A percentile compares a stretch with the other conserved stretches of the same genome.
phyloP scores from a whole-genome alignment of 164 flowering plant genomes.

The Liquidambar formosana region DNA sequence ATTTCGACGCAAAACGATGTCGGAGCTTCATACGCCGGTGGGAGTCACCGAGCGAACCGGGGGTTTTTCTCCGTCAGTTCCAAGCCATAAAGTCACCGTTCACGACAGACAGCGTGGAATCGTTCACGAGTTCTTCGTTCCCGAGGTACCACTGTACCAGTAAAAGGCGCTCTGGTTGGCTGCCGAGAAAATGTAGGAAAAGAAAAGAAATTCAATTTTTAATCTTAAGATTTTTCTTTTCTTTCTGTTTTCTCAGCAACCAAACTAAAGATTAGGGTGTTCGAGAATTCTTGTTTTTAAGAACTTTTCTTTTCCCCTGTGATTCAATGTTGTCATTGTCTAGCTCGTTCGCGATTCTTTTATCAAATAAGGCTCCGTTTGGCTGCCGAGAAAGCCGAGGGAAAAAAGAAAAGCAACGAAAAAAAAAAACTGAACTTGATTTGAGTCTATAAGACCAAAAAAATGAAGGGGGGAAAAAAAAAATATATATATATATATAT shows the following conservation, averaged over 20 bases:
- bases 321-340: too few species aligned
- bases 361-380: too few species aligned
- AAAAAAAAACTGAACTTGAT: too few species aligned
- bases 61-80: slow-evolving; percentile 28
- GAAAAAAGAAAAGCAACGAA: too few species aligned
- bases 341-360: too few species aligned
- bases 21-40: slow-evolving; percentile 44
- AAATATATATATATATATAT: too few species aligned
- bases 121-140: slow-evolving; percentile 81
- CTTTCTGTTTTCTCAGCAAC: neutral
- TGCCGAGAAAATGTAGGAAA: neutral
- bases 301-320: too few species aligned
- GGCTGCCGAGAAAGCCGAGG: too few species aligned
- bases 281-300: neutral
- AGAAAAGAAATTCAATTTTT: neutral
- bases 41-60: slow-evolving; percentile 19
- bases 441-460: too few species aligned
- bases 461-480: too few species aligned
- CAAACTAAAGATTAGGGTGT: neutral
- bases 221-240: neutral
- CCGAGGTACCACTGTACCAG: slow-evolving; percentile 56
- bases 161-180: neutral
- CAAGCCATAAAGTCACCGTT: slow-evolving; percentile 77
- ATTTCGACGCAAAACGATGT: slow-evolving; percentile 20
- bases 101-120: slow-evolving; percentile 77